phyloP scores from a whole-genome alignment of 805 yeast genomes.

The Zygosaccharomyces bisporus region DNA sequence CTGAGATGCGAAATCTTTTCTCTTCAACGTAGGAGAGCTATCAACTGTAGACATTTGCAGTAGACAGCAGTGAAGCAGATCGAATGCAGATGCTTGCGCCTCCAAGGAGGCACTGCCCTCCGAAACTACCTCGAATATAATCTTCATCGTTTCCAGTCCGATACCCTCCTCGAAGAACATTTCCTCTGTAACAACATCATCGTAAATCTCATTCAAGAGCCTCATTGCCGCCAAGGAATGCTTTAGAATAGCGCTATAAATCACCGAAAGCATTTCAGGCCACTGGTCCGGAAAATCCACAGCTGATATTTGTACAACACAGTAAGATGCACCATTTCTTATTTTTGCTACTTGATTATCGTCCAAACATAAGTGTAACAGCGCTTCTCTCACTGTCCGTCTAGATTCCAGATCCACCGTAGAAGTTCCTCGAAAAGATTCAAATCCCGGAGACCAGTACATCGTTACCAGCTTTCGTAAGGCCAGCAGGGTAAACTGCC shows the following conservation, averaged over 20 bases:
- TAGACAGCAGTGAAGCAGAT: slow-evolving; percentile 51
- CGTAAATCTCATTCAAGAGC: slow-evolving; percentile 72
- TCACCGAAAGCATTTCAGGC: slow-evolving; percentile 60
- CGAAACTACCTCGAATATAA: slow-evolving; percentile 44
- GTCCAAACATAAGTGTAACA: slow-evolving; percentile 46
- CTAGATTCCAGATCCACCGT: slow-evolving; percentile 50
- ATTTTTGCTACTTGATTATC: slow-evolving; percentile 53
- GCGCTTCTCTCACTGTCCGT: slow-evolving; percentile 43
- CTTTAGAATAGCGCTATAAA: slow-evolving; percentile 44
- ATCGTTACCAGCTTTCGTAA: slow-evolving; percentile 63
- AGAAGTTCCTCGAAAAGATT: slow-evolving; percentile 66
- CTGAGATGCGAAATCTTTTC: slow-evolving; percentile 20
- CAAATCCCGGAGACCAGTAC: slow-evolving; percentile 83
- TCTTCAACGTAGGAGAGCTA: slow-evolving; percentile 15
- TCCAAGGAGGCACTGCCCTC: slow-evolving; percentile 31
- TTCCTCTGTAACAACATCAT: slow-evolving; percentile 80
- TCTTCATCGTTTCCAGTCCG: slow-evolving; percentile 51
- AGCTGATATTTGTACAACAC: slow-evolving; percentile 78
- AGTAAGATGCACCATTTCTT: slow-evolving; percentile 63
- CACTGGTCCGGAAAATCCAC: slow-evolving; percentile 95
- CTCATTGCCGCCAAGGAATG: slow-evolving; percentile 49
- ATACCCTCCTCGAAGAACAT: slow-evolving; percentile 78
- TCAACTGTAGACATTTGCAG: slow-evolving; percentile 43
- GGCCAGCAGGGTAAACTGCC: slow-evolving; percentile 65
- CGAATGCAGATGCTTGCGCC: slow-evolving; percentile 46